Conservation (phyloP, 345 rosid species). For the Excoecaria agallocha region DNA sequence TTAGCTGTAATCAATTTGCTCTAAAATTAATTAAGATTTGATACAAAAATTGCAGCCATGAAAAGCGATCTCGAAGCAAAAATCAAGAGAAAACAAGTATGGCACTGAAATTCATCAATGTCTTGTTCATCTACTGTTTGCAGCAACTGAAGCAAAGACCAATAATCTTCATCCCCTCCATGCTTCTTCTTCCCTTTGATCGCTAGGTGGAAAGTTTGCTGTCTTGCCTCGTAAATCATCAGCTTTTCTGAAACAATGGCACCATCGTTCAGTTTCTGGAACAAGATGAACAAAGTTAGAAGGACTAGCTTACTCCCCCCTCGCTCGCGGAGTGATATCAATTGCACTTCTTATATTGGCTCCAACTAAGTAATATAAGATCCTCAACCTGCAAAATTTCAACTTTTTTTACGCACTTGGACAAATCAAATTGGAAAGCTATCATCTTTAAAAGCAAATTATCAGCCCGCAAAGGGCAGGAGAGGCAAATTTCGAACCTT, state of each 20-base stretch:
- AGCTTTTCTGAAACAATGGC: too few species aligned
- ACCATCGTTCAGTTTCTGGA: background rate
- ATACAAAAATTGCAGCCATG: too few species aligned
- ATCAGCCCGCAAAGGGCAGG: background rate
- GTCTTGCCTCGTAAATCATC: too few species aligned
- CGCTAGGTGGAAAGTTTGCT: too few species aligned
- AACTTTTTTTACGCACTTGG: background rate
- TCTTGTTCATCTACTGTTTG: too few species aligned
- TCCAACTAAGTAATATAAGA: slow-evolving; percentile 44
- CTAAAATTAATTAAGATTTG: too few species aligned
- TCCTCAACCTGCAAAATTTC: slow-evolving; percentile 47
- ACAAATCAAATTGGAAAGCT: too few species aligned
- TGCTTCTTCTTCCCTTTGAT: background rate
- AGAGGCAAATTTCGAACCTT: slow-evolving; percentile 28
- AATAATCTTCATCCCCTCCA: background rate
- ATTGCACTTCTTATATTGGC: slow-evolving; percentile 41
- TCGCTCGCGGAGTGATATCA: slow-evolving; percentile 32
- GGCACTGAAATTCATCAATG: too few species aligned
- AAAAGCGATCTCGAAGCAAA: too few species aligned
- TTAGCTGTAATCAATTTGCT: too few species aligned
- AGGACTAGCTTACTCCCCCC: slow-evolving; percentile 18
- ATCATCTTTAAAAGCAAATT: too few species aligned
- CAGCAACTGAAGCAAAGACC: background rate
- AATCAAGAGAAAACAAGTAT: too few species aligned
- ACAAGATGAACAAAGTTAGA: background rate